phyloP scores from a whole-genome alignment of 2,329 filamentous ascomycete species.

The Aspergillus amoenus region DNA sequence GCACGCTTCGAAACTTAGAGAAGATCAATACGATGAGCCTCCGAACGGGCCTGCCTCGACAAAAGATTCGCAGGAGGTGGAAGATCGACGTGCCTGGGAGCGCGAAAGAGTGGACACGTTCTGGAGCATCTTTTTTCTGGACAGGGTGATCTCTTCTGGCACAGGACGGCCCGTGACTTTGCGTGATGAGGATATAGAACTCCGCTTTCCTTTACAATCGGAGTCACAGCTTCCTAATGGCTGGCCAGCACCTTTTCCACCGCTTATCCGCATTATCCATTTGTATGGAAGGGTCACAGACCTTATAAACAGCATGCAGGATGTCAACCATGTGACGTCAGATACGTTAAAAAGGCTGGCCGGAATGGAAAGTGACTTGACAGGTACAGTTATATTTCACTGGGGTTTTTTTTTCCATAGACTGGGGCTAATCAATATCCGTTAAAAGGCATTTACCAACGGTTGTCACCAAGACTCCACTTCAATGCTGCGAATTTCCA shows the following conservation, averaged over 20 bases:
- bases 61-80: conserved; percentile 41
- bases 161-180: conserved; percentile 82
- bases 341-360: conserved; percentile 71
- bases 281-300: conserved; percentile 83
- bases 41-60: conserved; percentile 31
- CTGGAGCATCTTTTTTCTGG: conserved; percentile 86
- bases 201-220: conserved; percentile 63
- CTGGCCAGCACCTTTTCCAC: conserved; percentile 77
- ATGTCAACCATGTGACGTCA: conserved; percentile 70
- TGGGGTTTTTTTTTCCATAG: not conserved
- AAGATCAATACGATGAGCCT: conserved; percentile 45
- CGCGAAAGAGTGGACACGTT: conserved; percentile 83
- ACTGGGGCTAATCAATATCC: conserved; percentile 1
- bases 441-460: conserved; percentile 61
- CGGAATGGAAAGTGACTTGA: conserved; percentile 79
- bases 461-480: conserved; percentile 70
- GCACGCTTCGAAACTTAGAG: conserved; percentile 43
- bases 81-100: conserved; percentile 66
- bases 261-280: conserved; percentile 79
- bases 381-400: conserved; percentile 46
- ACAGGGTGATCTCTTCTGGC: conserved; percentile 82
- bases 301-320: conserved; percentile 75
- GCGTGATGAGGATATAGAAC: conserved; percentile 80
- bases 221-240: conserved; percentile 56
- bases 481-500: conserved; percentile 88